phyloP scores from a whole-genome alignment of 306 rosid species.

The Dryas alaskensis region DNA sequence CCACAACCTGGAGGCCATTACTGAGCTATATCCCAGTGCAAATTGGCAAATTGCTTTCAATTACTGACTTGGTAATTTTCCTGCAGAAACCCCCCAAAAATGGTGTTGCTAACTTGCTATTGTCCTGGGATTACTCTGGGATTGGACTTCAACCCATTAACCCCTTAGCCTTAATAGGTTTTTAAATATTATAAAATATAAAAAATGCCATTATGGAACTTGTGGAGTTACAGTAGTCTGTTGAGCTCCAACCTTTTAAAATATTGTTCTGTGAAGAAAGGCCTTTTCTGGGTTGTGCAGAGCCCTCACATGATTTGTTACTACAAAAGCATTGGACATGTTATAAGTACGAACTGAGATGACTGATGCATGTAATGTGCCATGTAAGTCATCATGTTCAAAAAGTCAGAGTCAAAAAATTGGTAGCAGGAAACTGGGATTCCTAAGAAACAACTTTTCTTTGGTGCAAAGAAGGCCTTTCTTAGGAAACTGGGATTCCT shows the following conservation, averaged over 20 bases:
- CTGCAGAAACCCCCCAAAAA: background rate
- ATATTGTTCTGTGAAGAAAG: too few relatives aligned
- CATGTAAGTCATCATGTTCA: background rate
- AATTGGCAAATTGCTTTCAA: background rate
- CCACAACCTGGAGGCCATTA: constrained; percentile 8
- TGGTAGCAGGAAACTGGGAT: background rate
- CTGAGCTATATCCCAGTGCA: background rate
- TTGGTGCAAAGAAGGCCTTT: too few relatives aligned
- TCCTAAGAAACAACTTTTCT: background rate
- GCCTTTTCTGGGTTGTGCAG: background rate
- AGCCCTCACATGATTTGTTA: background rate
- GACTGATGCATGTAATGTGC: background rate
- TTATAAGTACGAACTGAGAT: background rate
- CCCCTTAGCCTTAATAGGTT: too few relatives aligned
- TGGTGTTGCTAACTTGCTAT: background rate
- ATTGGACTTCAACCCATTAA: too few relatives aligned
- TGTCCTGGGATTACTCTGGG: too few relatives aligned
- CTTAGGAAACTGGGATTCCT: too few relatives aligned
- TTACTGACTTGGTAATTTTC: background rate
- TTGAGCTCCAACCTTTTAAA: too few relatives aligned
- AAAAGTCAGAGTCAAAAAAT: background rate
- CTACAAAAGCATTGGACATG: background rate
- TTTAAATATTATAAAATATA: too few relatives aligned
- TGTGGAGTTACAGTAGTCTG: too few relatives aligned
- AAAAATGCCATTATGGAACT: too few relatives aligned